Percentiles rank a stretch among this genome's conserved stretches.
phyloP scores from a whole-genome alignment of 176 grass and related monocot genomes.

The Calamus simplicifolius region DNA sequence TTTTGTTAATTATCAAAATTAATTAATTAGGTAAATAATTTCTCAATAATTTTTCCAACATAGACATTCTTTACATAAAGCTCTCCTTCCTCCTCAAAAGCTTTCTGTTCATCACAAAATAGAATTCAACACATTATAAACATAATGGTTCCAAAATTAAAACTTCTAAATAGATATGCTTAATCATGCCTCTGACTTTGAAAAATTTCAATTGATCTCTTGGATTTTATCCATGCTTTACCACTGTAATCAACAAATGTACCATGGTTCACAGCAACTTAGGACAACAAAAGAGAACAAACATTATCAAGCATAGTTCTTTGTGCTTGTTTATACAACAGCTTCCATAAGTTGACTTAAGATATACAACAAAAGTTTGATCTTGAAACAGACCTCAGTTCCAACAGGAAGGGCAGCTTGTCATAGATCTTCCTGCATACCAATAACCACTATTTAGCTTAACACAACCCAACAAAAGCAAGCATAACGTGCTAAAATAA shows the following conservation, averaged over 20 bases:
- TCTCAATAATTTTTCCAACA: no score
- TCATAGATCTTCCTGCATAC: conserved; percentile 71
- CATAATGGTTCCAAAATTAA: background rate
- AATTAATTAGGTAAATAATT: no score
- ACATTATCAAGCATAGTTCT: background rate
- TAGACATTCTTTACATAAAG: conserved; percentile 74
- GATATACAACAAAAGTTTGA: no score
- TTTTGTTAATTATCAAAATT: no score
- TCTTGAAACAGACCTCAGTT: conserved; percentile 44
- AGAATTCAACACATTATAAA: conserved; percentile 11
- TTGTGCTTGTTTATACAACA: no score
- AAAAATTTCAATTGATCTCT: conserved; percentile 80
- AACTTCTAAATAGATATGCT: background rate
- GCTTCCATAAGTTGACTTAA: no score
- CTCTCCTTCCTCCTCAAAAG: conserved; percentile 62
- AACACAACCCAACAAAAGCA: background rate
- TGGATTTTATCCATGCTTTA: conserved; percentile 82
- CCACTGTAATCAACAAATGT: conserved; percentile 44
- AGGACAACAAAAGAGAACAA: background rate
- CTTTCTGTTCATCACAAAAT: conserved; percentile 38
- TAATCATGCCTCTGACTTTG: conserved; percentile 66
- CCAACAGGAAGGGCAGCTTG: conserved; percentile 51
- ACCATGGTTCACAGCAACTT: background rate
- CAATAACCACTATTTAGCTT: conserved; percentile 7
- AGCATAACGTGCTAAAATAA: background rate